phyloP scores from a whole-genome alignment of 805 yeast genomes.

The Barnettozyma californica region DNA sequence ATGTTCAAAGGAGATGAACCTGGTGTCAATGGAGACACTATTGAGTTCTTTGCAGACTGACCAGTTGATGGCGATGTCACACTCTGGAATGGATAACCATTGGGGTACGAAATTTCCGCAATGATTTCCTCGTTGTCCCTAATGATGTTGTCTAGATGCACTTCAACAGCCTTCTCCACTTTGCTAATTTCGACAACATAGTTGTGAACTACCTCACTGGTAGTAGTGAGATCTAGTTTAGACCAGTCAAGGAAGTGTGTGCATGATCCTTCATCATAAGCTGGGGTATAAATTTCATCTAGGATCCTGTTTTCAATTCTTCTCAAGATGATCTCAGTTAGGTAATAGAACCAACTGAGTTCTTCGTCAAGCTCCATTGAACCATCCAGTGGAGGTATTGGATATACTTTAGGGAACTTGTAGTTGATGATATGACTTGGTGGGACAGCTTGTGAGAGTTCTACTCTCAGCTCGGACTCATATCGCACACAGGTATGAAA shows the following conservation, averaged over 20 bases:
- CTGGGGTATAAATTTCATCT: slow-evolving; percentile 21
- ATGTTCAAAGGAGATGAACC: slow-evolving; percentile 8
- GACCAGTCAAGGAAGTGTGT: slow-evolving; percentile 18
- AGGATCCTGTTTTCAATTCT: slow-evolving; percentile 22
- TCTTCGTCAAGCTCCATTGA: slow-evolving; percentile 16
- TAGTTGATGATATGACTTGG: slow-evolving; percentile 23
- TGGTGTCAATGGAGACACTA: slow-evolving; percentile 10
- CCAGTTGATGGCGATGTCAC: background rate
- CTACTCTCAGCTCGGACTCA: slow-evolving; percentile 24
- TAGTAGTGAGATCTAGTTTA: slow-evolving; percentile 9
- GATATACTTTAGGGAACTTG: slow-evolving; percentile 21
- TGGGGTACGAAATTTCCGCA: slow-evolving; percentile 15
- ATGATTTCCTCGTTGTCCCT: slow-evolving; percentile 10
- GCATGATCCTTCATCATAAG: slow-evolving; percentile 4
- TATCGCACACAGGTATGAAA: slow-evolving; percentile 23
- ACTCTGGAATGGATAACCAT: slow-evolving; percentile 19
- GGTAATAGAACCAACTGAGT: slow-evolving; percentile 22
- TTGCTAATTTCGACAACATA: slow-evolving; percentile 18
- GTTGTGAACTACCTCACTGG: slow-evolving; percentile 5
- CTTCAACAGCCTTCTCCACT: slow-evolving; percentile 16
- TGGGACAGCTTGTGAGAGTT: slow-evolving; percentile 22
- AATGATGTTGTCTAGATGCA: slow-evolving; percentile 13
- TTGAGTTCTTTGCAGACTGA: background rate
- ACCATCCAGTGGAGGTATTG: slow-evolving; percentile 20
- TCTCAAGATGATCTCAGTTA: slow-evolving; percentile 23